Percentiles rank a stretch among this genome's conserved stretches.
phyloP scores from a whole-genome alignment of 2,329 filamentous ascomycete genomes.

The Colletotrichum falcatum region DNA sequence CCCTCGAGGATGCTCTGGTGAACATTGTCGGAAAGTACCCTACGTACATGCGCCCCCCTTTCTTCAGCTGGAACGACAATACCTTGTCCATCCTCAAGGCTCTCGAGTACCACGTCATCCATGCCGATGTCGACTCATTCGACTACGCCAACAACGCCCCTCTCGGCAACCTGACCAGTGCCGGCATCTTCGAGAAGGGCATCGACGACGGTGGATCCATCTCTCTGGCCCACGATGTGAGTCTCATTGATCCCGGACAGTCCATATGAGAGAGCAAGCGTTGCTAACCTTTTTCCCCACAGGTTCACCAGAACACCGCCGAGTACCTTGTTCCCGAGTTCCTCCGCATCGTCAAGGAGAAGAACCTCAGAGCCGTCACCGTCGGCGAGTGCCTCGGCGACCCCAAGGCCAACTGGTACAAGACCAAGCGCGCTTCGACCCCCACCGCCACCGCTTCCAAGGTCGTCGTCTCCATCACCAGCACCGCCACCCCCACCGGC shows the following conservation, averaged over 20 bases:
- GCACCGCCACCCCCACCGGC: constrained; percentile 41
- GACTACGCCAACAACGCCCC: constrained; percentile 44
- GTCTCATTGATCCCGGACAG: constrained; percentile 53
- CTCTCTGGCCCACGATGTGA: constrained; percentile 59
- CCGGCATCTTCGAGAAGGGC: constrained; percentile 51
- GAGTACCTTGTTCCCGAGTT: constrained; percentile 41
- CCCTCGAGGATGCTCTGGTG: constrained; percentile 59
- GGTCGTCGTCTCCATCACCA: constrained; percentile 37
- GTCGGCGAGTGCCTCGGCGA: constrained; percentile 61
- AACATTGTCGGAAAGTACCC: constrained; percentile 57
- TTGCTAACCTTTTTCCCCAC: constrained; percentile 45
- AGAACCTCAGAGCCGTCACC: constrained; percentile 53
- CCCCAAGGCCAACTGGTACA: constrained; percentile 60
- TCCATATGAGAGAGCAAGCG: constrained; percentile 55
- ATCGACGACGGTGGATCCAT: constrained; percentile 46
- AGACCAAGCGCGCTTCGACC: constrained; percentile 39
- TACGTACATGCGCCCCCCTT: constrained; percentile 60
- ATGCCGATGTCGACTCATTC: constrained; percentile 46
- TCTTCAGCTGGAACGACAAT: constrained; percentile 46
- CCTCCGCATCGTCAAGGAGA: constrained; percentile 39
- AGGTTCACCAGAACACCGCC: constrained; percentile 42
- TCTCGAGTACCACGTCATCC: constrained; percentile 37
- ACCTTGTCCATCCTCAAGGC: constrained; percentile 37
- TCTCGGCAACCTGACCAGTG: constrained; percentile 48
- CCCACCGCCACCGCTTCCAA: constrained; percentile 38